Evolutionary conservation across 495 filamentous ascomycete species (phyloP).

Genomic region (Cercophora samala): DNA sequence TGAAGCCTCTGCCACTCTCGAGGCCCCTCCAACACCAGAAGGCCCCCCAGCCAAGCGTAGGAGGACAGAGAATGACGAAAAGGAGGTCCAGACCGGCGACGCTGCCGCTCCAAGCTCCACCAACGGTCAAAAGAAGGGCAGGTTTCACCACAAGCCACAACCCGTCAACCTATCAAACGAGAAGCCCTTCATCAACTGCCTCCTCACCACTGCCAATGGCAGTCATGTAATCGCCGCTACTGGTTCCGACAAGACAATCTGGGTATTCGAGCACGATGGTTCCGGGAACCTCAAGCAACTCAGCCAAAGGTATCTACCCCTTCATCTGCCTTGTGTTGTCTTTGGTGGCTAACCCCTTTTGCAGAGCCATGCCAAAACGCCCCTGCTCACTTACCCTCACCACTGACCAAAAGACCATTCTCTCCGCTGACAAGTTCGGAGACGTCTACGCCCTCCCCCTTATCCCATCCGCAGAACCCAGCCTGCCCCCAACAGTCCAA

Average conservation of each 20-base stretch:
- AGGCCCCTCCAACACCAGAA: conserved; percentile 23
- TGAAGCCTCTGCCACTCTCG: neutral
- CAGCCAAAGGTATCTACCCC: conserved; percentile 48
- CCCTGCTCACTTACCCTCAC: conserved; percentile 71
- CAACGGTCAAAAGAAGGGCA: conserved; percentile 18
- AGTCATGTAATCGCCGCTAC: conserved; percentile 73
- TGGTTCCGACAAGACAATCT: conserved; percentile 83
- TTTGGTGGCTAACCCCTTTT: conserved; percentile 15
- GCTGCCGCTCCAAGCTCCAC: neutral
- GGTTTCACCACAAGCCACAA: conserved; percentile 11
- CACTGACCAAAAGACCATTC: conserved; percentile 62
- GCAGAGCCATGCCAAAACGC: conserved; percentile 82
- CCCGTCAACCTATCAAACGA: conserved; percentile 15
- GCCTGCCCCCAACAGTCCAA: conserved; percentile 13
- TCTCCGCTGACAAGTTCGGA: conserved; percentile 90
- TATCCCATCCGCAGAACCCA: conserved; percentile 40
- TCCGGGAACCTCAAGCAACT: conserved; percentile 61
- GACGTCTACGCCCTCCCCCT: conserved; percentile 91
- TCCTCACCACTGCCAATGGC: conserved; percentile 57
- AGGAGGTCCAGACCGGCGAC: conserved; percentile 10
- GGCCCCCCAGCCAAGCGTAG: conserved; percentile 35
- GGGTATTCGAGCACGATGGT: conserved; percentile 67
- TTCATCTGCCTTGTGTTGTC: neutral
- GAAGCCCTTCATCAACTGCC: conserved; percentile 46
- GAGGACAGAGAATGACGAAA: conserved; percentile 22